Evolutionary conservation across 2,329 filamentous ascomycete species (phyloP), one percentile per base, ranked within the genome.

Genomic region (Tolypocladium guangdongense): DNA sequence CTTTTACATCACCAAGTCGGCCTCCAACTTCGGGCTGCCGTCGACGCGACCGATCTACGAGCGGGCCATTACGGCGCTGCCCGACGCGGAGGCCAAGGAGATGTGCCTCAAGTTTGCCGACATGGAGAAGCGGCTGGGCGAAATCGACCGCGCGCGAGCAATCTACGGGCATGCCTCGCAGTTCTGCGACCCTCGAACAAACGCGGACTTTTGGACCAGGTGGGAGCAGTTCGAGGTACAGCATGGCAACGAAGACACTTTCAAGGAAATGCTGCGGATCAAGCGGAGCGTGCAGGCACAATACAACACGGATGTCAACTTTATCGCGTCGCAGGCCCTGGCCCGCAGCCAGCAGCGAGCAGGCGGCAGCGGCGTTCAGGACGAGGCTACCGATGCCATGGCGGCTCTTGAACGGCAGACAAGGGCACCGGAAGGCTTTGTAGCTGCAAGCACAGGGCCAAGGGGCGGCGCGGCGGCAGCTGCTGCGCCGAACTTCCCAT

Each of bases 91-190:
- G 70, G 93, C 92, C 7, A 90, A 91, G 66, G 88, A 93, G 62
- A 99, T 99, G 93, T 99, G 93, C 71, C 83, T 99, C 66, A 97
- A 96, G 66, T 99, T 99, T 66, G 93, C 93, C 2, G 90, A 96
- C 64, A 95, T 96, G 90, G 90, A 96, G 73, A 84, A 91, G 62
- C 77, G 90, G 33, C 74, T 96, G 6, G 91, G 91, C 57, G 90
- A 96, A 67, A 95, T 99, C 67, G 93, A 99, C 68, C 85, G 95
- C 55, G 92, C 93, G 41, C 80, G 93, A 61, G 91, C 92, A 8
- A 97, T 99, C 60, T 99, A 95, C 65, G 92, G 91, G 1, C 93
- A 99, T 66, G 93, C 89, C 14, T 95, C 89, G 45, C 93, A 99
- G 68, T 99, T 97, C 71, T 96, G 90, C 72, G 95, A 99, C 68